Conservation (phyloP, 768 basidiomycete species). For the Tricholoma flavovirens region DNA sequence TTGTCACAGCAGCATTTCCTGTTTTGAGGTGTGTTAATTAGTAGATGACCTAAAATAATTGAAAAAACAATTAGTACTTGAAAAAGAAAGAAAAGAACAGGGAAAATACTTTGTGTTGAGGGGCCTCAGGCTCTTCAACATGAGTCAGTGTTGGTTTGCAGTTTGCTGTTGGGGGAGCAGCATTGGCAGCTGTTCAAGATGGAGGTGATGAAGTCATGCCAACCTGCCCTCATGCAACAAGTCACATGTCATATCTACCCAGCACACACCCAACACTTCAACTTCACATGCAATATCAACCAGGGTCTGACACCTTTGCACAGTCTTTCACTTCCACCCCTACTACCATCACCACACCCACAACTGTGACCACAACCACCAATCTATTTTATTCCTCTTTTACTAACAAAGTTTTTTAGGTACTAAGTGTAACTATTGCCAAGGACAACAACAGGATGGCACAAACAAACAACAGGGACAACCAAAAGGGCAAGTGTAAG, state of each 20-base stretch:
- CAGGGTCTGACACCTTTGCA: background rate
- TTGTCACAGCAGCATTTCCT: no score
- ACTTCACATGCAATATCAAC: background rate
- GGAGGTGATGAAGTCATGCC: background rate
- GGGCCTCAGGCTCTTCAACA: background rate
- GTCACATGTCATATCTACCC: background rate
- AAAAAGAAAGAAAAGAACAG: background rate
- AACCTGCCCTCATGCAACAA: background rate
- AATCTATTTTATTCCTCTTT: no score
- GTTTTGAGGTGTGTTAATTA: no score
- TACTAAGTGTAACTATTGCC: no score
- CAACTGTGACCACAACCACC: no score
- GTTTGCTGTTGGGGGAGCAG: background rate
- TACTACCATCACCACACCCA: no score
- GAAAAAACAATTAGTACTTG: background rate
- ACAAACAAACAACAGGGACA: no score
- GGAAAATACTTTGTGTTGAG: background rate
- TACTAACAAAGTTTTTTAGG: no score
- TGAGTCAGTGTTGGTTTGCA: background rate
- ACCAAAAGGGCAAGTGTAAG: no score
- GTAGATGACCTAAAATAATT: no score
- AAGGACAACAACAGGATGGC: no score
- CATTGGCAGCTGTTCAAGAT: background rate
- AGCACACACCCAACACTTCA: background rate
- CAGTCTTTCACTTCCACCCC: background rate